Evolutionary conservation across 129 eudicot genomes (phyloP).

Genomic region (Centella asiatica): DNA sequence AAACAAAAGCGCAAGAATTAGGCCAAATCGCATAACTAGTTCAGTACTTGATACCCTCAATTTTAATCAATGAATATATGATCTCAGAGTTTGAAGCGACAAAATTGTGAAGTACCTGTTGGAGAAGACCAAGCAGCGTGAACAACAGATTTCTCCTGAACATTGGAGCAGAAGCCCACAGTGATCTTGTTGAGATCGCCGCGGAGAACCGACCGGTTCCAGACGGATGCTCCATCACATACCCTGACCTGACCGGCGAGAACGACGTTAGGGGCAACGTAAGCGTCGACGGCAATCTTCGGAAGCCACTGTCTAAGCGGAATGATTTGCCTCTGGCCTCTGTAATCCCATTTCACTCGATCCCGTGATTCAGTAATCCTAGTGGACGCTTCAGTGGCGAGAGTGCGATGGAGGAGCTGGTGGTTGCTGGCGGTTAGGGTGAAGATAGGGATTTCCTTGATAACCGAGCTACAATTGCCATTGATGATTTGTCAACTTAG

Average conservation of each 20-base stretch:
- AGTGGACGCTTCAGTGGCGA: constrained; percentile 31
- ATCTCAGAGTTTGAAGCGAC: too few relatives aligned
- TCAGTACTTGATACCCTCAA: not conserved
- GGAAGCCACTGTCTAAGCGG: constrained; percentile 97
- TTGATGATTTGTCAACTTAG: not conserved
- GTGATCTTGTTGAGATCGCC: constrained; percentile 89
- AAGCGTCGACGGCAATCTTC: constrained; percentile 94
- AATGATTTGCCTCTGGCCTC: constrained; percentile 81
- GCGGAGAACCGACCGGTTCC: constrained; percentile 89
- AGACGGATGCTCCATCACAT: constrained; percentile 86
- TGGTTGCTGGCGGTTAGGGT: not conserved
- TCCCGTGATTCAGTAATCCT: constrained; percentile 16
- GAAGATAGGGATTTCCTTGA: not conserved
- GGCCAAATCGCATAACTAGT: too few relatives aligned
- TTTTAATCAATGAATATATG: too few relatives aligned
- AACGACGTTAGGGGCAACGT: constrained; percentile 93
- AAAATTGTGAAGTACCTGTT: constrained; percentile 40
- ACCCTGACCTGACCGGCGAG: constrained; percentile 95
- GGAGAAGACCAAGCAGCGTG: constrained; percentile 99
- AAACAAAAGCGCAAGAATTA: too few relatives aligned
- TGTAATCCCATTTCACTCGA: constrained; percentile 96
- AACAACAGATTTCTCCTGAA: constrained; percentile 83
- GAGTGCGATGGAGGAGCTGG: not conserved
- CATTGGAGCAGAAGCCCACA: constrained; percentile 84
- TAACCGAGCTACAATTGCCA: not conserved